These are phyloP conservation scores for Cercophora samala DNA, from an alignment of 495 filamentous ascomycete species.

Conservation along the genomic window DNA sequence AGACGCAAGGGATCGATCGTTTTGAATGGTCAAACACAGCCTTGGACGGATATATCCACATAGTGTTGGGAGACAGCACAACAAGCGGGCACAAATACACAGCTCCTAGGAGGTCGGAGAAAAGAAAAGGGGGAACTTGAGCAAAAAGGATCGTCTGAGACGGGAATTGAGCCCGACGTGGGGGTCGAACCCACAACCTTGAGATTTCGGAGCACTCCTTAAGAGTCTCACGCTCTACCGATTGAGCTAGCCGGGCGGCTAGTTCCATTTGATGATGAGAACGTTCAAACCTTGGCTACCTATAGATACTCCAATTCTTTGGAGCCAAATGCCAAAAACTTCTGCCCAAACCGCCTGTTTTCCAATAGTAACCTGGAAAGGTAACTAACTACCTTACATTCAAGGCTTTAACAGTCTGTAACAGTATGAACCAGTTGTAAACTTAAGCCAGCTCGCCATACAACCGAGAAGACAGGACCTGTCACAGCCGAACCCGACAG, in stretches of 20 bases:
- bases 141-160: conserved; percentile 16
- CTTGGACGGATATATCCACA: background rate
- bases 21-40: background rate
- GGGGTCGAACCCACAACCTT: conserved; percentile 35
- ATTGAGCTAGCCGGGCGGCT: conserved; percentile 63
- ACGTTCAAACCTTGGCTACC: background rate
- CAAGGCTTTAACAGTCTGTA: too few species aligned
- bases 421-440: too few species aligned
- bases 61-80: background rate
- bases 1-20: background rate
- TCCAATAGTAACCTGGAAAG: too few species aligned
- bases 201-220: conserved; percentile 24
- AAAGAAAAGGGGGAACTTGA: background rate
- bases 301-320: background rate
- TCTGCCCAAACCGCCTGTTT: background rate
- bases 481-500: background rate
- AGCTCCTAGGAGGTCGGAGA: too few species aligned
- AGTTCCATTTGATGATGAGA: background rate
- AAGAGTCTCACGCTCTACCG: conserved; percentile 66
- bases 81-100: too few species aligned
- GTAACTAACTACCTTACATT: too few species aligned
- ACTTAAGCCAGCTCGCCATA: background rate
- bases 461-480: background rate
- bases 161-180: conserved; percentile 36
- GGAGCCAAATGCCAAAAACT: too few species aligned